Base-by-base conservation (phyloP, 495 filamentous ascomycete genomes). In the Aspergillus leporis region DNA sequence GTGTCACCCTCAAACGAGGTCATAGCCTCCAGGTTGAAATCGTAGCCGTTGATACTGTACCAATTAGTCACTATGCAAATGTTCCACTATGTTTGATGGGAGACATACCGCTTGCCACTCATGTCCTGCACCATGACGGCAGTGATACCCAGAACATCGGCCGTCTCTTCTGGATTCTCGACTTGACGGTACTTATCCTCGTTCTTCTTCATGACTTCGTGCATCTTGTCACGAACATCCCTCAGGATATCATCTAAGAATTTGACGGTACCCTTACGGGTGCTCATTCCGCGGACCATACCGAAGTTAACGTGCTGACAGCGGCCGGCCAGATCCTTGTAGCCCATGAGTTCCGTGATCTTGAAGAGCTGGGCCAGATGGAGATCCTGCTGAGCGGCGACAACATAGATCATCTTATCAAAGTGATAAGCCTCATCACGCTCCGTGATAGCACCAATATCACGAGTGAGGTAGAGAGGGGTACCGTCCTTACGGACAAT, bases 331-430 rank as follows among this genome's bases (percentile, higher is more conserved):
- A 87, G 69, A 25, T 90, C 84, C 59, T 83, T 83, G 57, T 76
- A 69, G 34, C 86, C 87, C 83, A 90, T 88, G 31, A 86, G 72
- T 66, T 89, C 85, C 22, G 85, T 74, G 50, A 89, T 82, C 72
- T 88, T 87, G 81, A 90, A 89, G 25, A 91, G 75, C 69, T 89
- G 85, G 22, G 81, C 82, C 25, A 91, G 72, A 69, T 92, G 88
- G n/a, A 87, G 73, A 68, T 89, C 85, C 71, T 91, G 87, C 66
- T 90, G 85, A 3, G 78, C 75, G 8, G 85, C 83, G 56, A 91
- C 83, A 21, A 91, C 87, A 68, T 90, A 92, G 52, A 92, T 83
- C 86, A 91, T 87, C 75, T 85, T 85, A 68, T 91, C 88, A 64
- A 89, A 89, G 53, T 83, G 64, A 70, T 84, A 88, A 40, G 80